Evolutionary conservation across 768 basidiomycete genomes (phyloP).

Genomic region (Hericium erinaceus): DNA sequence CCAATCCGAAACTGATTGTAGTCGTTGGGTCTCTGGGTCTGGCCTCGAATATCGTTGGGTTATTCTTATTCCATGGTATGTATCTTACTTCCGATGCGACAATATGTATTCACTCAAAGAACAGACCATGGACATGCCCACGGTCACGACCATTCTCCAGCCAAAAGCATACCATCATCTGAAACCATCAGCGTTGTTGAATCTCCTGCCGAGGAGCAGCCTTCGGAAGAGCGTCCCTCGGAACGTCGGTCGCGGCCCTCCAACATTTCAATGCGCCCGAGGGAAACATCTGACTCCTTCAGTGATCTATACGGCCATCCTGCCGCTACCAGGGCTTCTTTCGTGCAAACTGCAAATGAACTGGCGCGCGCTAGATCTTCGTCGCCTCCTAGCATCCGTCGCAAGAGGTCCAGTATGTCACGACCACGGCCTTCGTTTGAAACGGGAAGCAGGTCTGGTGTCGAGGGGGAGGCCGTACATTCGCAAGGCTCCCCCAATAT

Average conservation of each 20-base stretch:
- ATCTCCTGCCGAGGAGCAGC: no score
- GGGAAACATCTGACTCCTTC: constrained; percentile 34
- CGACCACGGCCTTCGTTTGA: constrained; percentile 18
- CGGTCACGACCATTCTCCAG: constrained; percentile 9
- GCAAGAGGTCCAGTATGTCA: constrained; percentile 12
- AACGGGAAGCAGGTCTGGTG: neutral
- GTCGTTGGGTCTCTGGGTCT: constrained; percentile 86
- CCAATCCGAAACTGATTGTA: constrained; percentile 81
- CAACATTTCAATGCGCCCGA: constrained; percentile 11
- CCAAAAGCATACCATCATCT: constrained; percentile 2
- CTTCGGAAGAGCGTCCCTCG: constrained; percentile 12
- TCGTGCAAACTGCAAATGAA: constrained; percentile 79
- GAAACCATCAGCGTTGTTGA: constrained; percentile 5
- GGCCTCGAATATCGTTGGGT: constrained; percentile 83
- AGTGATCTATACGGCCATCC: constrained; percentile 69
- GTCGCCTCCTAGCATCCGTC: constrained; percentile 11
- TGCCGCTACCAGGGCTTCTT: constrained; percentile 58
- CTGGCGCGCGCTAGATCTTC: constrained; percentile 52
- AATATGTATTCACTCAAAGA: neutral
- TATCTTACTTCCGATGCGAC: neutral
- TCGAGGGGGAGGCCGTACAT: neutral
- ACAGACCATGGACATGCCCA: constrained; percentile 20
- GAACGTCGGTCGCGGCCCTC: constrained; percentile 23
- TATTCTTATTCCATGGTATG: constrained; percentile 92
- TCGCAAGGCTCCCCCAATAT: neutral